Base-by-base conservation (phyloP, 192 early-diverging fungal species). In the Allomyces javanicus region DNA sequence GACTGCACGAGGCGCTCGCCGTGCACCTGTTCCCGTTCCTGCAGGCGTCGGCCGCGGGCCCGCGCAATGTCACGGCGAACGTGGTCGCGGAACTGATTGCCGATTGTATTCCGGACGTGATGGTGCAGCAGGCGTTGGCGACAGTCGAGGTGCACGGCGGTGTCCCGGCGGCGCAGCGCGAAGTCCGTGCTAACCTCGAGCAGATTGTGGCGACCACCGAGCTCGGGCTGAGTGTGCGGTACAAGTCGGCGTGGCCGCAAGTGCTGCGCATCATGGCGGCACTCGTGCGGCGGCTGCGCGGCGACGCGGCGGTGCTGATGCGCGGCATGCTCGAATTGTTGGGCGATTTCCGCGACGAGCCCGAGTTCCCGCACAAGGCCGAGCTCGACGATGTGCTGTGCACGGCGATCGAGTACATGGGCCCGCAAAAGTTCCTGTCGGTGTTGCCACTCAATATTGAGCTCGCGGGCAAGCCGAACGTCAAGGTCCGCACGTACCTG, bases 371-470 rank as follows among this genome's bases (percentile, higher is more conserved):
- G 61, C 87, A 85, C 74, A 95, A 94, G 73, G 81, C 83, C 50
- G 87, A 91, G 71, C 78, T 95, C 27, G 94, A 96, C 50, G 78
- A 79, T 10, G 86, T 87, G 1, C 72, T 98, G 25, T 83, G 86
- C 17, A 83, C 85, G 0, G 91, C 92, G 12, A 81, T 93, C 64
- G 77, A 84, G 26, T 81, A 85, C 7, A 77, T 94, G 63, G 94
- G 93, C 10, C 84, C 94, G 22, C 82, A 86, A 66, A 72, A 70
- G 24, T 93, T 96, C 68, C 74, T 91, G 64, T 64, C 74, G 23
- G 72, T 86, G 7, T 72, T 93, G 12, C 90, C 92, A 10, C 74
- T 97, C 33, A 98, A 98, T 73, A 83, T 98, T 64, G 86, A 87
- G 62, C 74, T 72, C 24, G 80, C 85, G 24, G 69, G 70, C 62